phyloP scores from a whole-genome alignment of 176 grass and related monocot genomes.

The Triticum timopheevii region DNA sequence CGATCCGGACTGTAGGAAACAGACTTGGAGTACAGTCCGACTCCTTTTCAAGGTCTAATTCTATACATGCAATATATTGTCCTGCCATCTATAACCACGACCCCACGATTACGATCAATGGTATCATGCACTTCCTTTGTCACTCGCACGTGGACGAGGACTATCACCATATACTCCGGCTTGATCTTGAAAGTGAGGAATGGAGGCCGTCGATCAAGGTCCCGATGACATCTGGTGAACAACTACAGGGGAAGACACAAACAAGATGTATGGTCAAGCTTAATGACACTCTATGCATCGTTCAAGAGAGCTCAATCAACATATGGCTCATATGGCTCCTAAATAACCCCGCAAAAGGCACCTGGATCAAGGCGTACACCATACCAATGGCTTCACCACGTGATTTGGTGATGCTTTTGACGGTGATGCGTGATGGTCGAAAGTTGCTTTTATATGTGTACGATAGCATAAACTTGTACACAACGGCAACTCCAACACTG shows the following conservation, averaged over 20 bases:
- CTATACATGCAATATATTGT: too few species aligned
- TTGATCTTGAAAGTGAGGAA: neutral
- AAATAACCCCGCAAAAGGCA: neutral
- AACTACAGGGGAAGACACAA: neutral
- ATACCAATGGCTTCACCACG: neutral
- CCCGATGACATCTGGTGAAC: neutral
- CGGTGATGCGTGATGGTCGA: too few species aligned
- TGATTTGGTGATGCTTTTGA: too few species aligned
- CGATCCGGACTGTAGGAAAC: too few species aligned
- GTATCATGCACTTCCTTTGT: neutral
- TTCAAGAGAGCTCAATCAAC: neutral
- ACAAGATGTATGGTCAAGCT: neutral
- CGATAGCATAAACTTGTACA: too few species aligned
- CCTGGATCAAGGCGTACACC: neutral
- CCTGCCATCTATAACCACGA: accelerated
- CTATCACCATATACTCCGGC: neutral
- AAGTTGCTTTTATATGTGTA: neutral
- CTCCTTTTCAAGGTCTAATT: too few species aligned
- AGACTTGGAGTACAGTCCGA: too few species aligned
- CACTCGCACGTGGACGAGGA: neutral
- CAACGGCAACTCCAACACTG: neutral
- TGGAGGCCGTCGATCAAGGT: neutral
- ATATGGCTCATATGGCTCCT: neutral
- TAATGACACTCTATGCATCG: neutral
- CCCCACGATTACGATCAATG: neutral